A percentile compares a stretch with the other conserved stretches of the same genome.
Conservation (phyloP, 345 rosid species). For the Zanthoxylum bungeanum region DNA sequence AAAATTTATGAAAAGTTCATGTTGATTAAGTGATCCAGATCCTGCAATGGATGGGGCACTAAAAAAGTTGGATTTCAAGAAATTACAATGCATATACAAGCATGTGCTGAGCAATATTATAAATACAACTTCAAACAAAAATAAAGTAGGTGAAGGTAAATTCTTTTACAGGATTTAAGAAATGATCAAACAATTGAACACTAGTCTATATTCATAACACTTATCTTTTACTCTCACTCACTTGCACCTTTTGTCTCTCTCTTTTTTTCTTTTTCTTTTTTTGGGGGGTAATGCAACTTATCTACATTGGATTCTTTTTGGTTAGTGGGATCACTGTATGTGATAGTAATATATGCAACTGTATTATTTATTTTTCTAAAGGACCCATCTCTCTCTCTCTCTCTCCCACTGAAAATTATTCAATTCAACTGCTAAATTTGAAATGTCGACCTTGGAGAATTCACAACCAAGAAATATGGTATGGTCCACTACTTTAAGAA, state of each 20-base stretch:
- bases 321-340: not conserved
- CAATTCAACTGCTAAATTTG: not conserved
- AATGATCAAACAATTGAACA: not conserved
- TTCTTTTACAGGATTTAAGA: not conserved
- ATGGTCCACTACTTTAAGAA: not conserved
- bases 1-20: not conserved
- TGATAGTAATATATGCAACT: slow-evolving; percentile 6
- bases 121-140: not conserved
- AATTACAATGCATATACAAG: not conserved
- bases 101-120: slow-evolving; percentile 10
- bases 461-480: not conserved
- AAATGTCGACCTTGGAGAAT: not conserved
- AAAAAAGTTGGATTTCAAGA: not conserved
- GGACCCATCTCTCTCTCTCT: slow-evolving; percentile 1
- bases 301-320: not conserved
- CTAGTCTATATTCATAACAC: not conserved
- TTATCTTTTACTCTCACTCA: not conserved
- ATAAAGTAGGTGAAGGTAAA: not conserved
- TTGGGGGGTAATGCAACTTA: not conserved
- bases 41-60: not conserved
- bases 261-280: not conserved
- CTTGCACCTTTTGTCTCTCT: too few species aligned
- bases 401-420: not conserved
- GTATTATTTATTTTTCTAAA: not conserved
- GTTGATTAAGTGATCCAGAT: not conserved